Base-by-base conservation (phyloP, 345 rosid species). In the Gossypioides kirkii region DNA sequence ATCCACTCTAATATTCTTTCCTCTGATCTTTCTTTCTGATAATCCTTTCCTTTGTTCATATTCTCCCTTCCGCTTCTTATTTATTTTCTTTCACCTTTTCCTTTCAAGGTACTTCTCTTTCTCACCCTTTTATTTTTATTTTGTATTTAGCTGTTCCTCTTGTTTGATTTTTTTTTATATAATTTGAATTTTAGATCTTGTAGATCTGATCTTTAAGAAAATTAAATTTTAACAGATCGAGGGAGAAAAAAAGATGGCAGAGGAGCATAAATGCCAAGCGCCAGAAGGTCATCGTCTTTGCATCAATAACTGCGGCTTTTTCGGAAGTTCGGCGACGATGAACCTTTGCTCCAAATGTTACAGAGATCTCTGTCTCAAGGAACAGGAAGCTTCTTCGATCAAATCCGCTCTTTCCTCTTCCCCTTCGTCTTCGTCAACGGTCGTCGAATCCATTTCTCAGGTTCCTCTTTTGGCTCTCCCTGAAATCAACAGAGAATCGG, bases 301-400 rank as follows among this genome's bases (percentile, higher is more conserved):
- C 73, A 83, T 69, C 17, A 86, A 86, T 53, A 84, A 84, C 77
- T 86, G 89, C 43, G 89, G 87, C 13, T 84, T 86, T 78, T 71
- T 77, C 55, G 87, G 89, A 0, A 86, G 86, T 75, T 76, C 87
- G 10, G 78, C 86, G 16, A 86, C 84, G 65, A 84, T 86, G 89
- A 86, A 86, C 47, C 87, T 86, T 45, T 86, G 89, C 41, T 82
- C 89, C 9, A 82, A 86, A 46, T 86, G 89, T 76, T 86, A 86
- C 82, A 62, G 79, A 26, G 89, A 82, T 65, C 75, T 80, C 73
- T 66, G 80, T 23, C 80, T 80, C 36, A 78, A 79, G 23, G 84
- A 80, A 26, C 87, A 84, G 41, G 69, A 76, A 59, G 77, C 84
- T 60, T 76, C 89, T 46, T 76, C 87, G 70, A 80, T 83, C 72